These are phyloP conservation scores for Tolypocladium amazonense DNA, from an alignment of 2,329 filamentous ascomycete genomes.

Conservation along the genomic window DNA sequence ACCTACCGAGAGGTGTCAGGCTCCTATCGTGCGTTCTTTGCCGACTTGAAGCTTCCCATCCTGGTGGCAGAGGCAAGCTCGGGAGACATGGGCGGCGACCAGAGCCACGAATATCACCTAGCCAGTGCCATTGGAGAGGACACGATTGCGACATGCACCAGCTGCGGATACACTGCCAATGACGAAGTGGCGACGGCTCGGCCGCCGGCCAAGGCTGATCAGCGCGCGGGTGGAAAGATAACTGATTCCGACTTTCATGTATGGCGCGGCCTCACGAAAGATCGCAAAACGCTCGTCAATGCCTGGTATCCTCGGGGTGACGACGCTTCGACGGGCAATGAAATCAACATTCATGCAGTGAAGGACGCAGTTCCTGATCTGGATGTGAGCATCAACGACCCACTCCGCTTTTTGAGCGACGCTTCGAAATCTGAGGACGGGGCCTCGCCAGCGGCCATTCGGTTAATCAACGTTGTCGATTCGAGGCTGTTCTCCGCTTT, in stretches of 20 bases:
- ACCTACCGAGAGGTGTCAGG: slow-evolving; percentile 68
- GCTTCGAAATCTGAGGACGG: slow-evolving; percentile 14
- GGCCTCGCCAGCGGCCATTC: not conserved
- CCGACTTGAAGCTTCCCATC: slow-evolving; percentile 74
- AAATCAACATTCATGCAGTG: slow-evolving; percentile 46
- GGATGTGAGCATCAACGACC: slow-evolving; percentile 58
- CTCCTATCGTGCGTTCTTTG: slow-evolving; percentile 68
- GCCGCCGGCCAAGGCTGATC: not conserved
- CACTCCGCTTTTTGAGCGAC: slow-evolving; percentile 40
- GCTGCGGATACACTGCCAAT: slow-evolving; percentile 71
- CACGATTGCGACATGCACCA: slow-evolving; percentile 62
- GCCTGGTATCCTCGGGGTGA: slow-evolving; percentile 49
- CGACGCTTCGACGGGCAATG: slow-evolving; percentile 14
- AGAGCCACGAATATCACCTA: slow-evolving; percentile 94
- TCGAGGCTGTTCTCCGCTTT: slow-evolving; percentile 16
- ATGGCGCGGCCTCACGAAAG: slow-evolving; percentile 57
- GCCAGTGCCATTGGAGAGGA: slow-evolving; percentile 75
- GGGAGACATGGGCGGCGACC: slow-evolving; percentile 86
- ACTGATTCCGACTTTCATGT: slow-evolving; percentile 18
- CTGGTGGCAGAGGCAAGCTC: slow-evolving; percentile 83
- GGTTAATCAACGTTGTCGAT: slow-evolving; percentile 25
- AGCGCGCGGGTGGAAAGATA: not conserved
- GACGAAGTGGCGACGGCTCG: slow-evolving; percentile 64
- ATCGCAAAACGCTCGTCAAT: slow-evolving; percentile 57
- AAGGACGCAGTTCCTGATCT: slow-evolving; percentile 57